phyloP scores from a whole-genome alignment of 805 yeast species.

The Wickerhamiella spandovensis region DNA sequence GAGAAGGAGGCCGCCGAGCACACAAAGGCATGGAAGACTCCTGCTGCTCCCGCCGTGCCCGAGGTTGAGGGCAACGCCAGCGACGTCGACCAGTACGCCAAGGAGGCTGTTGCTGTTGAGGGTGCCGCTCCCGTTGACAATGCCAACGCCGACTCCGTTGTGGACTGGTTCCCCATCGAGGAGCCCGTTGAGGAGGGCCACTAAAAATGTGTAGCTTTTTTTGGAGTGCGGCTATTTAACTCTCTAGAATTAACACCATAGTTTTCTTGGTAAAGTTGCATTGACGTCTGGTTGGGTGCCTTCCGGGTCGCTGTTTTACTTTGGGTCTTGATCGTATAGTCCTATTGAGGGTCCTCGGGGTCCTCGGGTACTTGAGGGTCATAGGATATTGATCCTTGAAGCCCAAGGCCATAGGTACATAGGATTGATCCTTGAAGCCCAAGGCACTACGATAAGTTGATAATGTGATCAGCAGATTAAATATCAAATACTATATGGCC shows the following conservation, averaged over 20 bases:
- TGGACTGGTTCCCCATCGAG: slow-evolving; percentile 34
- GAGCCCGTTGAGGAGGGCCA: slow-evolving; percentile 25
- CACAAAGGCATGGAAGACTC: slow-evolving; percentile 73
- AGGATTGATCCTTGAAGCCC: too few relatives aligned
- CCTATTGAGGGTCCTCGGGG: too few relatives aligned
- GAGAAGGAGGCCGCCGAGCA: slow-evolving; percentile 64
- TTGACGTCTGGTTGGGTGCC: too few relatives aligned
- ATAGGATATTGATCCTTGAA: too few relatives aligned
- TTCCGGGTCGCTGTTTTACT: too few relatives aligned
- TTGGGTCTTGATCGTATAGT: too few relatives aligned
- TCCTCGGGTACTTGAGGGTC: too few relatives aligned
- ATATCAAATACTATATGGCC: background rate
- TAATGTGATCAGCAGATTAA: too few relatives aligned
- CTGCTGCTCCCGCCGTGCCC: slow-evolving; percentile 68
- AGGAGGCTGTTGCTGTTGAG: slow-evolving; percentile 31
- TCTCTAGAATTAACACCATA: too few relatives aligned
- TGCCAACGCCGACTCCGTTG: slow-evolving; percentile 15
- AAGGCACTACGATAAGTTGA: too few relatives aligned
- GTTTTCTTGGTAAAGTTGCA: too few relatives aligned
- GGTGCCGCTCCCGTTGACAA: slow-evolving; percentile 15
- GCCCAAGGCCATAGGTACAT: too few relatives aligned
- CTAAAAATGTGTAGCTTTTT: slow-evolving; percentile 10
- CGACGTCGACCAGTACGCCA: slow-evolving; percentile 35
- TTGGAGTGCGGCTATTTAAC: background rate
- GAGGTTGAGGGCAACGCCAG: slow-evolving; percentile 61